Conservation (phyloP, 495 filamentous ascomycete genomes). For the Hyaloscypha finlandica region DNA sequence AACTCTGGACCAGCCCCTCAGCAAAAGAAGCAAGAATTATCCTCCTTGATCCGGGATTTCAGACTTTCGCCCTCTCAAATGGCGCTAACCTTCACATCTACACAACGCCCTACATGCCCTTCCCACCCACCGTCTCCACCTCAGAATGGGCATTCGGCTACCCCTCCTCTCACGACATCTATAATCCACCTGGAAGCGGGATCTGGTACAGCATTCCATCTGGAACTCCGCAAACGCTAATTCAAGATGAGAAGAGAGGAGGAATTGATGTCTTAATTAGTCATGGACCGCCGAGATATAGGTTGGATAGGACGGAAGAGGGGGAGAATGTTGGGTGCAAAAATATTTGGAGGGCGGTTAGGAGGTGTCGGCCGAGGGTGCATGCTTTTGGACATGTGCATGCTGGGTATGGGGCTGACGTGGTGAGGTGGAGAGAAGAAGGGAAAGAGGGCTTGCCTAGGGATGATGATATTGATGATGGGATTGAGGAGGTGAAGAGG, state of each 20-base stretch:
- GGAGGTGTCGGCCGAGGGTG: constrained; percentile 53
- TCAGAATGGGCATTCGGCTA: constrained; percentile 16
- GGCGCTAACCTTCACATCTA: neutral
- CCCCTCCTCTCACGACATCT: neutral
- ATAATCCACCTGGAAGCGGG: constrained; percentile 1
- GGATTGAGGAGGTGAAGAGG: constrained; percentile 35
- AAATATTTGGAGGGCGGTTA: constrained; percentile 58
- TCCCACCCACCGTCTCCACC: neutral
- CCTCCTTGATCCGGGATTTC: neutral
- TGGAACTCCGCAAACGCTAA: neutral
- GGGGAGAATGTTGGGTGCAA: constrained; percentile 55
- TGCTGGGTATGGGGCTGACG: constrained; percentile 68
- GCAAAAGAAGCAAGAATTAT: neutral
- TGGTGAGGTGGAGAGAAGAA: constrained; percentile 51
- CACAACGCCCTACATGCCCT: constrained; percentile 1
- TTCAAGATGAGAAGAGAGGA: constrained; percentile 33
- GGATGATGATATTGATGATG: constrained; percentile 20
- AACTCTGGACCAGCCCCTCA: constrained; percentile 41
- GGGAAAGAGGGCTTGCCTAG: constrained; percentile 7
- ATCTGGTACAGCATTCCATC: neutral
- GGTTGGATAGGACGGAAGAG: constrained; percentile 51
- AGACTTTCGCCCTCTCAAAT: neutral
- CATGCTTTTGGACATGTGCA: constrained; percentile 78
- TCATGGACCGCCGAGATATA: constrained; percentile 66
- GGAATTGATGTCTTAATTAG: constrained; percentile 67